These are phyloP conservation scores for Russula emetica DNA, from an alignment of 768 basidiomycete species.

Conservation along the genomic window DNA sequence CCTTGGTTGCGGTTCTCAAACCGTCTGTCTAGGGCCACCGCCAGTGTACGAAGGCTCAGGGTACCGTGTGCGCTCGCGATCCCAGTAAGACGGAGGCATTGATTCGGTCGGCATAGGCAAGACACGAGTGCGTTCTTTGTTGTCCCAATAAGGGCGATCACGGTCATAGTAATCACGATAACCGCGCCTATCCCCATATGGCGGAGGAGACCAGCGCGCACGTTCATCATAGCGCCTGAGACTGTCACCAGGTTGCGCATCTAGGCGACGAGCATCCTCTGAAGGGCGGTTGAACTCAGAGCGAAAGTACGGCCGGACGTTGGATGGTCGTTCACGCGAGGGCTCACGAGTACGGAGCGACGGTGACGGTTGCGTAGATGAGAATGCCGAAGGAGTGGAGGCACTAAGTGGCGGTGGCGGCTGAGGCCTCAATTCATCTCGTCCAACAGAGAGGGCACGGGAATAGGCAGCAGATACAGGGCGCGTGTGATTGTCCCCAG, in stretches of 20 bases:
- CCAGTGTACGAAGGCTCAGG: constrained; percentile 8
- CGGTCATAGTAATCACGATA: constrained; percentile 25
- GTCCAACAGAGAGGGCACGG: constrained; percentile 10
- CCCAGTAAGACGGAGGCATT: constrained; percentile 8
- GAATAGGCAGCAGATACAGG: constrained; percentile 16
- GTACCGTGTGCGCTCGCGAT: constrained; percentile 20
- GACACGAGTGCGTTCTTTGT: constrained; percentile 17
- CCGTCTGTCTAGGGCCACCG: constrained; percentile 8
- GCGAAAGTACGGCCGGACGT: constrained; percentile 25
- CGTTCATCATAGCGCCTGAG: constrained; percentile 19
- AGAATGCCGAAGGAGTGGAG: constrained; percentile 2
- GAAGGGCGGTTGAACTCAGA: constrained; percentile 25
- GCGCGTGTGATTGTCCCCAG: constrained; percentile 10
- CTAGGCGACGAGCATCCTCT: constrained; percentile 23
- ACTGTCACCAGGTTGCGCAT: constrained; percentile 12
- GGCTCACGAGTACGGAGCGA: constrained; percentile 20
- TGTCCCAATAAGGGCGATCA: constrained; percentile 18
- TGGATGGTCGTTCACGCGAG: constrained; percentile 17
- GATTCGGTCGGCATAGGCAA: not conserved
- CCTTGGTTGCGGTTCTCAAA: constrained; percentile 20
- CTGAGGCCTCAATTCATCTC: constrained; percentile 13
- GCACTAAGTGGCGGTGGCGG: constrained; percentile 7
- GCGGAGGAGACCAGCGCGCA: constrained; percentile 17
- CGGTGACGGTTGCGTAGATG: constrained; percentile 13
- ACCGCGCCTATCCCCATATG: constrained; percentile 9